phyloP scores from a whole-genome alignment of 108 stramenopile species.

The Skeletonema potamos region DNA sequence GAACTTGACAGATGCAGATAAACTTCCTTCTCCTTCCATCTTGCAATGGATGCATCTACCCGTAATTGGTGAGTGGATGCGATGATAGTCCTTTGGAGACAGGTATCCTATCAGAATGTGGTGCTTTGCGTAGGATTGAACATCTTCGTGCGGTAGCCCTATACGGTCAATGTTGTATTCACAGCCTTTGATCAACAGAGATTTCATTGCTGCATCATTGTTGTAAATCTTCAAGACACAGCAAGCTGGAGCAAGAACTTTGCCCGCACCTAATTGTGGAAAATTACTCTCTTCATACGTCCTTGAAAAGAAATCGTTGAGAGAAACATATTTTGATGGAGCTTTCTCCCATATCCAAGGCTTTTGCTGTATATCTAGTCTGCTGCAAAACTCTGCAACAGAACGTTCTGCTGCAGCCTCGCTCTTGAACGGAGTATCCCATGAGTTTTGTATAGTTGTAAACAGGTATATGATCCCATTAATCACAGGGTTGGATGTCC shows the following conservation, averaged over 20 bases:
- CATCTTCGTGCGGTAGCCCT: constrained; percentile 36
- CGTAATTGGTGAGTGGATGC: constrained; percentile 45
- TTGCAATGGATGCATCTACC: constrained; percentile 43
- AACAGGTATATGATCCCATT: constrained; percentile 41
- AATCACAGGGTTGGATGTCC: constrained; percentile 36
- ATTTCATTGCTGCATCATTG: constrained; percentile 24
- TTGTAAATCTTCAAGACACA: constrained; percentile 25
- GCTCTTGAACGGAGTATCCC: constrained; percentile 32
- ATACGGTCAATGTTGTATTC: constrained; percentile 31
- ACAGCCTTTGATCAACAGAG: constrained; percentile 46
- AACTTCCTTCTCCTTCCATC: constrained; percentile 33
- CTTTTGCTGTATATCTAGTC: constrained; percentile 23
- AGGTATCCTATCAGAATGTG: constrained; percentile 39
- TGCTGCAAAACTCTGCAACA: constrained; percentile 32
- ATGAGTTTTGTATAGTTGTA: constrained; percentile 47
- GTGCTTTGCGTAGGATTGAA: constrained; percentile 24
- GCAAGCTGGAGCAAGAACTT: constrained; percentile 40
- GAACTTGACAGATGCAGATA: constrained; percentile 52
- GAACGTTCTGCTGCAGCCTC: constrained; percentile 11
- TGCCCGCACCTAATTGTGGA: constrained; percentile 18
- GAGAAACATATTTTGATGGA: constrained; percentile 15
- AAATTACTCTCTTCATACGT: constrained; percentile 21
- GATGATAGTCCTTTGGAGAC: constrained; percentile 46
- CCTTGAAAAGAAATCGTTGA: constrained; percentile 53
- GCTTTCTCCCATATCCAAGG: constrained; percentile 52